Base-by-base conservation (phyloP, 2,329 filamentous ascomycete species). In the Xylariaceae sp. region DNA sequence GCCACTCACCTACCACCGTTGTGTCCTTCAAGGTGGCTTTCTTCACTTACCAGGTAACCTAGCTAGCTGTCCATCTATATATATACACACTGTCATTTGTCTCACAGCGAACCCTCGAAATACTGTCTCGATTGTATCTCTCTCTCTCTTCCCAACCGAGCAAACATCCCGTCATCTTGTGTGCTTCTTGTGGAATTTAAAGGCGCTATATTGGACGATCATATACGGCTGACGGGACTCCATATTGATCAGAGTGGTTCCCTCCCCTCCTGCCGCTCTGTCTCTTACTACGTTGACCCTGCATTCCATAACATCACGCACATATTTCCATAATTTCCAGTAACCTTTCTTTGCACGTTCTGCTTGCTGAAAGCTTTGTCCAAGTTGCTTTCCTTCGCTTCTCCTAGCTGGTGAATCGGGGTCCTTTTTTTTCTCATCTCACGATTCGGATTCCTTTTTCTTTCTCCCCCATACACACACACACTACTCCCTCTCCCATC, bases 251-350 rank as follows among this genome's bases (percentile, higher is more conserved):
- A 30, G 23, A 30, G 23, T 5, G 23, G 23, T 30, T 30, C 23
- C 23, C 23, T 30, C 23, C 23, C 23, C 23, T 30, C 23, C 23
- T 30, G 17, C 23, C 23, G 23, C 23, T 30, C 23, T 30, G 23
- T 45, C 11, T 45, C 23, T 30, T 30, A 30, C 64, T 59, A 47
- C 62, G 59, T 58, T 69, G 62, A 66, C 67, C 42, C 54, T 67
- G 61, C 70, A 70, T 72, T 70, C 69, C 69, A 70, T 66, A 64
- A 64, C 48, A 42, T 56, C 55, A 30, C 23, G 44, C 37, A 56
- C 54, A 58, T 56, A 47, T 57, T 64, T 53, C 62, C 57, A 47
- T 58, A 56, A 50, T 47, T 39, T 50, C 53, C 53, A 64, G 49
- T 58, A 45, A 35, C 44, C 49, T 62, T 53, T 58, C 39, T n/a